phyloP scores from a whole-genome alignment of 2,329 filamentous ascomycete genomes.

The Cladosporium phlei region DNA sequence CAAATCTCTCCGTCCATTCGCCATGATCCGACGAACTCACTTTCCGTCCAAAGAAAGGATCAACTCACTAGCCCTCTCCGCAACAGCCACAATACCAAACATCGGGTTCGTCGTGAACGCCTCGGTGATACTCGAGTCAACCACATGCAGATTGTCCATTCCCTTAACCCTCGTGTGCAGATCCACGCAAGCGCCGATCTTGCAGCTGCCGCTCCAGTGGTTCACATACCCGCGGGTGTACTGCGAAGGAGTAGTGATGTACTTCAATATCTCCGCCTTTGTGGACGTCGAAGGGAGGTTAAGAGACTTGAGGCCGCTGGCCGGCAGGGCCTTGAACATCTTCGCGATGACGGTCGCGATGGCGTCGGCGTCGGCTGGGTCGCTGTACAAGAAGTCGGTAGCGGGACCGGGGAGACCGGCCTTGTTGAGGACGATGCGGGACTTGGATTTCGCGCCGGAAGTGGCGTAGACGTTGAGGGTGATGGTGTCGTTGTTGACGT shows the following conservation, averaged over 20 bases:
- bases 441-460: constrained; percentile 48
- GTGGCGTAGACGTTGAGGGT: constrained; percentile 56
- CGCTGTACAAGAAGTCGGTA: constrained; percentile 47
- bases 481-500: constrained; percentile 48
- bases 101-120: constrained; percentile 53
- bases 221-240: constrained; percentile 50
- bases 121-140: constrained; percentile 48
- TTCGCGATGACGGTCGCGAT: constrained; percentile 49
- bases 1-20: not conserved
- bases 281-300: constrained; percentile 47
- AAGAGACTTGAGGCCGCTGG: constrained; percentile 41
- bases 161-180: constrained; percentile 44
- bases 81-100: constrained; percentile 52
- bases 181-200: constrained; percentile 50
- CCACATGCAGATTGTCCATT: constrained; percentile 48
- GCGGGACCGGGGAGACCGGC: constrained; percentile 53
- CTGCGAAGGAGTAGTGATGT: constrained; percentile 45
- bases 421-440: constrained; percentile 50
- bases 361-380: constrained; percentile 45
- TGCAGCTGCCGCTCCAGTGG: constrained; percentile 52
- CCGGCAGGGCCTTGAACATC: constrained; percentile 46
- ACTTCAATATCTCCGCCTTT: constrained; percentile 45
- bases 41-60: constrained; percentile 35
- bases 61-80: constrained; percentile 48
- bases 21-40: too few relatives aligned